Percentiles rank a stretch among this genome's conserved stretches.
phyloP scores from a whole-genome alignment of 2,329 filamentous ascomycete genomes.

The Ophiocordyceps australis region DNA sequence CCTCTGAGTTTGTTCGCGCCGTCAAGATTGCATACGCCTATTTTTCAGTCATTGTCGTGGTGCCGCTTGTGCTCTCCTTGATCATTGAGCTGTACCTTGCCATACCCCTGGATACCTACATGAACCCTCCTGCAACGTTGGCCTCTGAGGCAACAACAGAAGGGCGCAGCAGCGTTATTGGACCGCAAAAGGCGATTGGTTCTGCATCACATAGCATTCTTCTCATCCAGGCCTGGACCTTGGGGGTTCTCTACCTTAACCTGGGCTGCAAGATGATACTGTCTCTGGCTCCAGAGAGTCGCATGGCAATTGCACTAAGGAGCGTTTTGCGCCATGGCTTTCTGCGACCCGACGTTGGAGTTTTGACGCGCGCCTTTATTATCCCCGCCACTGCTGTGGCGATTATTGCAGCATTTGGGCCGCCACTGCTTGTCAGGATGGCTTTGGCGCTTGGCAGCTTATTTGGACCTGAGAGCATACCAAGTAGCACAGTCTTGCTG shows the following conservation, averaged over 20 bases:
- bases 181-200: no score
- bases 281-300: conserved; percentile 48
- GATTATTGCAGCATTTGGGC: conserved; percentile 40
- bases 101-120: conserved; percentile 70
- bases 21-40: conserved; percentile 54
- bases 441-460: conserved; percentile 9
- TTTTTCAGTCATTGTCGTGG: conserved; percentile 52
- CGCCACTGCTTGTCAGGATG: conserved; percentile 35
- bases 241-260: conserved; percentile 81
- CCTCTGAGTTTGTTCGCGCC: conserved; percentile 12
- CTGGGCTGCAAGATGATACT: conserved; percentile 54
- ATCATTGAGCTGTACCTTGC: conserved; percentile 79
- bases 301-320: conserved; percentile 55
- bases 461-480: conserved; percentile 6
- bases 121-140: conserved; percentile 20
- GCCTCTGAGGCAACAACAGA: conserved; percentile 10
- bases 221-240: conserved; percentile 82
- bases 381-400: conserved; percentile 53
- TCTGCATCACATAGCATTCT: conserved; percentile 79
- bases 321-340: conserved; percentile 60
- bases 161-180: conserved; percentile 8
- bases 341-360: conserved; percentile 55
- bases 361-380: conserved; percentile 79
- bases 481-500: conserved; percentile 17
- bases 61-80: conserved; percentile 64